Evolutionary conservation across 768 basidiomycete species (phyloP).

Genomic region (Galerina marginata): DNA sequence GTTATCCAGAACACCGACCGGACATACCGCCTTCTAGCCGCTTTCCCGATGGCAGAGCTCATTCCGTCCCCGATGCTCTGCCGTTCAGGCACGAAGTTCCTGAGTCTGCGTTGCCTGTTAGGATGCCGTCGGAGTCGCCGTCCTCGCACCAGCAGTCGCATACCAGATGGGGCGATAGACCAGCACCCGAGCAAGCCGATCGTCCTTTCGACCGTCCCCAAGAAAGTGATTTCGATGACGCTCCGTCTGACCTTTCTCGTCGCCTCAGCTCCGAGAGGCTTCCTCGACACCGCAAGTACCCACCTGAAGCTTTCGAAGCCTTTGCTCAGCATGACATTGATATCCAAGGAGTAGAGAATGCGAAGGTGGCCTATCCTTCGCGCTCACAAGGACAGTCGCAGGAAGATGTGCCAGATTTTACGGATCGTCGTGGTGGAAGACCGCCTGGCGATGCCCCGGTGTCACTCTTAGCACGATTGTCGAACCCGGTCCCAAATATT

Average conservation of each 20-base stretch:
- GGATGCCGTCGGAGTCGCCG: too few species aligned
- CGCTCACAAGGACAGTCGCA: background rate
- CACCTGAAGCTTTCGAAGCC: background rate
- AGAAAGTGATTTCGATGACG: background rate
- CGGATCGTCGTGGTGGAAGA: conserved; percentile 19
- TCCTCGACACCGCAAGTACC: conserved; percentile 21
- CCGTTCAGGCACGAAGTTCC: background rate
- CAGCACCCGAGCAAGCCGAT: too few species aligned
- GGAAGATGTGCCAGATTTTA: conserved; percentile 12
- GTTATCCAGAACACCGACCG: background rate
- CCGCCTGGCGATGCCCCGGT: conserved; percentile 10
- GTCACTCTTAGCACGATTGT: conserved; percentile 32
- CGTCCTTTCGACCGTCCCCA: background rate
- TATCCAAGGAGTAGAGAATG: background rate
- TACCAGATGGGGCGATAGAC: background rate
- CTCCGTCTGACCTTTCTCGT: conserved; percentile 17
- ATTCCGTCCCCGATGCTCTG: background rate
- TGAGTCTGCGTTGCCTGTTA: too few species aligned
- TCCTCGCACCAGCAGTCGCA: background rate
- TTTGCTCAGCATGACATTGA: background rate
- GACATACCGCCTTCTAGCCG: background rate
- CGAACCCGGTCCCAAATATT: background rate
- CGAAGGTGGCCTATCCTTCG: background rate
- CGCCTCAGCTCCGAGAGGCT: conserved; percentile 21
- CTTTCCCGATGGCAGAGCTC: background rate